Conservation (phyloP, 257 asterid genomes). For the Leptodermis oblonga region DNA sequence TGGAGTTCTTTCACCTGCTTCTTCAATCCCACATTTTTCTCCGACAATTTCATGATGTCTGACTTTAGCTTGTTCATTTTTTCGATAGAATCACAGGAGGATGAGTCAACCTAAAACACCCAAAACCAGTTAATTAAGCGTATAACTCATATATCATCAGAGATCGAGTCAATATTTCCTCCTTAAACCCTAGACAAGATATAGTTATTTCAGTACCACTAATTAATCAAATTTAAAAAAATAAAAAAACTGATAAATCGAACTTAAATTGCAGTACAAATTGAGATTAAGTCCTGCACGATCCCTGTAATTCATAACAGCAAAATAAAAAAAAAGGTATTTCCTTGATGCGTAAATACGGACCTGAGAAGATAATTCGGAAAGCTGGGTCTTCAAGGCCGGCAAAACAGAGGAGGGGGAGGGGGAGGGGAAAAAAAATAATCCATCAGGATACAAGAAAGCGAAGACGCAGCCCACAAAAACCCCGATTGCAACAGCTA, state of each 20-base stretch:
- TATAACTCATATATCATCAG: not conserved
- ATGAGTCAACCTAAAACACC: slow-evolving; percentile 43
- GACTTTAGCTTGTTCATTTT: slow-evolving; percentile 44
- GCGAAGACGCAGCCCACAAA: slow-evolving; percentile 67
- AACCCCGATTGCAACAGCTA: slow-evolving; percentile 58
- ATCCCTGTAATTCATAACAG: not conserved
- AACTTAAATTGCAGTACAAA: not conserved
- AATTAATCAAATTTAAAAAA: not conserved
- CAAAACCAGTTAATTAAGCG: slow-evolving; percentile 16
- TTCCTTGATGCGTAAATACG: not conserved
- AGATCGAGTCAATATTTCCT: not conserved
- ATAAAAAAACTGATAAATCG: not conserved
- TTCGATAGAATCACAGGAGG: slow-evolving; percentile 49
- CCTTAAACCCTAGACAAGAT: not conserved
- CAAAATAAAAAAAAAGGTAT: not conserved
- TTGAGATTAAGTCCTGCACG: not conserved
- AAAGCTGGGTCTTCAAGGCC: slow-evolving; percentile 23
- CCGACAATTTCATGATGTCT: slow-evolving; percentile 40
- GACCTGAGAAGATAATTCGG: slow-evolving; percentile 46
- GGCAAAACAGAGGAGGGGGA: slow-evolving; percentile 33
- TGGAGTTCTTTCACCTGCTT: slow-evolving; percentile 58
- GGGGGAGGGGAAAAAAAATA: slow-evolving; percentile 42
- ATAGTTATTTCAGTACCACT: not conserved
- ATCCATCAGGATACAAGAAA: slow-evolving; percentile 56
- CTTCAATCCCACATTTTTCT: slow-evolving; percentile 51